phyloP scores from a whole-genome alignment of 2,329 filamentous ascomycete species.

The Neofusicoccum parvum region DNA sequence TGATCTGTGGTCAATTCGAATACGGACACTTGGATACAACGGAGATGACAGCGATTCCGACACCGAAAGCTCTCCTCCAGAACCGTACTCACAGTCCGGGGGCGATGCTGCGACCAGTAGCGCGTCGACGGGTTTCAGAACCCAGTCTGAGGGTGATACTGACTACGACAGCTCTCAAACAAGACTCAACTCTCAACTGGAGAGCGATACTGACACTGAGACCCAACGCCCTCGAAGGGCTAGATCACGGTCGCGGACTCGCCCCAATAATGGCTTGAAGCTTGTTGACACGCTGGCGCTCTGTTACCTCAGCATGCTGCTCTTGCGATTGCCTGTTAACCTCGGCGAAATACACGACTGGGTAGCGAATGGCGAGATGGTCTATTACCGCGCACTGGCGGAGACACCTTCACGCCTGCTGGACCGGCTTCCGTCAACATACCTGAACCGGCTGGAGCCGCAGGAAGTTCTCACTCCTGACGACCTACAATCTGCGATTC shows the following conservation, averaged over 20 bases:
- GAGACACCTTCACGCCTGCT: conserved; percentile 65
- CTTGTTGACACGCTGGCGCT: conserved; percentile 75
- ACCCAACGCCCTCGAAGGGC: conserved; percentile 37
- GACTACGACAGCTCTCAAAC: too few relatives aligned
- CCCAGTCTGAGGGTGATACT: too few relatives aligned
- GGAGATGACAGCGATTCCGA: conserved; percentile 38
- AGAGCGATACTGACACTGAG: conserved; percentile 42
- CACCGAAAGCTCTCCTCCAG: conserved; percentile 29
- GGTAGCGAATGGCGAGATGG: conserved; percentile 67
- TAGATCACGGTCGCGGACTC: conserved; percentile 27
- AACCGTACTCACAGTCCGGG: too few relatives aligned
- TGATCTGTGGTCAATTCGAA: conserved; percentile 81
- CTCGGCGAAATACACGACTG: conserved; percentile 72
- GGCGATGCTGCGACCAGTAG: conserved; percentile 34
- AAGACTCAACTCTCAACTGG: conserved; percentile 58
- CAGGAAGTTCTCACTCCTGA: conserved; percentile 51
- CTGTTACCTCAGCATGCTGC: conserved; percentile 76
- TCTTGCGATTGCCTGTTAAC: conserved; percentile 76
- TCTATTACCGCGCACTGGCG: conserved; percentile 67
- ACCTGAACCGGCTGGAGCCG: conserved; percentile 61
- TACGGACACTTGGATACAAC: conserved; percentile 58
- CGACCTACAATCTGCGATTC: conserved; percentile 65
- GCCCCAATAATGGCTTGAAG: conserved; percentile 53
- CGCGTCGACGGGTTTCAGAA: conserved; percentile 30
- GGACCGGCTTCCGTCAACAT: conserved; percentile 63